Evolutionary conservation across 495 filamentous ascomycete genomes (phyloP).

Genomic region (Penicillium dipodomyicola): DNA sequence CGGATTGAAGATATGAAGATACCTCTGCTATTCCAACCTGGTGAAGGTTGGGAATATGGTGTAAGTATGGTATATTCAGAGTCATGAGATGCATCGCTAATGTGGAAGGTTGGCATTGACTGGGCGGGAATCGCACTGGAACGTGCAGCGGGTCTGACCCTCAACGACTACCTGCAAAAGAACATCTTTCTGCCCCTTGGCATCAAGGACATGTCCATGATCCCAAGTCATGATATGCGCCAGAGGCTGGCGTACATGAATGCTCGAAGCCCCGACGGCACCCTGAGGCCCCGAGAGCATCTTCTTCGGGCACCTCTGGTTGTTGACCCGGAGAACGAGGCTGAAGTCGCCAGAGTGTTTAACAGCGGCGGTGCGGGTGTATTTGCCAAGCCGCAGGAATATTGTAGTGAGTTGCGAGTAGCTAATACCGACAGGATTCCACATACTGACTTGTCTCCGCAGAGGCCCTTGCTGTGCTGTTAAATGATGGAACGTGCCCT

Average conservation of each 20-base stretch:
- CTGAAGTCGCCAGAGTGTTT: constrained; percentile 37
- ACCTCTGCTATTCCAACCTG: constrained; percentile 59
- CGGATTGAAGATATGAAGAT: constrained; percentile 38
- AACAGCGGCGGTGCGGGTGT: constrained; percentile 56
- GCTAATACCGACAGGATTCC: background rate
- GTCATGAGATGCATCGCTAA: background rate
- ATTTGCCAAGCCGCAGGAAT: constrained; percentile 55
- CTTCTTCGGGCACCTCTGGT: constrained; percentile 43
- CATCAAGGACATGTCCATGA: constrained; percentile 52
- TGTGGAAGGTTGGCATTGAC: constrained; percentile 50
- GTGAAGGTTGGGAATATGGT: constrained; percentile 56
- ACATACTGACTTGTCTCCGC: background rate
- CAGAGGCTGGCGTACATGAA: constrained; percentile 51
- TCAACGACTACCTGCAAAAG: constrained; percentile 56
- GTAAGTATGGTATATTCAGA: constrained; percentile 30
- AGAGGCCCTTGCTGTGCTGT: constrained; percentile 46
- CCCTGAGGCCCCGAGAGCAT: constrained; percentile 46
- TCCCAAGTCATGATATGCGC: constrained; percentile 52
- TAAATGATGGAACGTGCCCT: constrained; percentile 52
- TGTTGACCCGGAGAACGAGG: constrained; percentile 28
- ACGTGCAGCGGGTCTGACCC: constrained; percentile 45
- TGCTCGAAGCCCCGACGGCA: constrained; percentile 38
- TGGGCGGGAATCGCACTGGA: constrained; percentile 60
- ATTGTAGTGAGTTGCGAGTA: constrained; percentile 44
- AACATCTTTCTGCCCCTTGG: constrained; percentile 58